A percentile compares a stretch with the other conserved stretches of the same genome.
Evolutionary conservation across 1,284 basidiomycete genomes (phyloP).

Genomic region (Marasmius fiardii): DNA sequence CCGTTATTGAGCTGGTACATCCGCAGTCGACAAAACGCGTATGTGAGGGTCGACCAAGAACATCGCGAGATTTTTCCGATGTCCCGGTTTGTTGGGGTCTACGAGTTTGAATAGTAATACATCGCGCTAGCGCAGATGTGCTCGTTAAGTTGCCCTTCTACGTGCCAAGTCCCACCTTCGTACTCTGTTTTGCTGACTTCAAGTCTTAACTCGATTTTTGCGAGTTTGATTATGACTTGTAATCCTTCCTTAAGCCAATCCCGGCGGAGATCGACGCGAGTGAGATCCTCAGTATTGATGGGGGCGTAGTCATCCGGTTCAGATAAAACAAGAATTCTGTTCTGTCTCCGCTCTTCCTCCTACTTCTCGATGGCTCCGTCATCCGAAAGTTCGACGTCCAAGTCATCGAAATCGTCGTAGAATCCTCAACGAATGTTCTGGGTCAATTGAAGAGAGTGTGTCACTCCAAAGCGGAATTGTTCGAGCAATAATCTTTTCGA

Average conservation of each 20-base stretch:
- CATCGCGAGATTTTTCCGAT: constrained; percentile 45
- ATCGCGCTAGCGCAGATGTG: constrained; percentile 43
- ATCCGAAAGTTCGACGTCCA: background rate
- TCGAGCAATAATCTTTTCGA: constrained; percentile 27
- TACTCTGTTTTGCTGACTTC: constrained; percentile 31
- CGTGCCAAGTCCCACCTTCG: constrained; percentile 34
- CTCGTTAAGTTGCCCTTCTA: constrained; percentile 41
- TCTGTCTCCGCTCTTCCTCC: background rate
- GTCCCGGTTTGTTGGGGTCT: constrained; percentile 39
- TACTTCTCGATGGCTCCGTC: background rate
- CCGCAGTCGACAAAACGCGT: background rate
- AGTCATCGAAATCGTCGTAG: background rate
- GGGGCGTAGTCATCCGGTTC: background rate
- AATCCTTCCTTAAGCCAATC: background rate
- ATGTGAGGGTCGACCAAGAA: constrained; percentile 47
- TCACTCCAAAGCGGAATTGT: constrained; percentile 35
- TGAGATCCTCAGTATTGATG: background rate
- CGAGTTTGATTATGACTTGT: constrained; percentile 31
- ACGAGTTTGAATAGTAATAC: constrained; percentile 41
- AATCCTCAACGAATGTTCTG: background rate
- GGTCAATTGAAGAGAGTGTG: constrained; percentile 16
- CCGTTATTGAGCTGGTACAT: background rate
- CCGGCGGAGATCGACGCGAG: background rate
- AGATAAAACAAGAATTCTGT: background rate
- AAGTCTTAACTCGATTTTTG: constrained; percentile 44